Percentiles rank a stretch among this genome's conserved stretches.
phyloP scores from a whole-genome alignment of 2,329 filamentous ascomycete genomes.

The Acrodontium crateriforme region DNA sequence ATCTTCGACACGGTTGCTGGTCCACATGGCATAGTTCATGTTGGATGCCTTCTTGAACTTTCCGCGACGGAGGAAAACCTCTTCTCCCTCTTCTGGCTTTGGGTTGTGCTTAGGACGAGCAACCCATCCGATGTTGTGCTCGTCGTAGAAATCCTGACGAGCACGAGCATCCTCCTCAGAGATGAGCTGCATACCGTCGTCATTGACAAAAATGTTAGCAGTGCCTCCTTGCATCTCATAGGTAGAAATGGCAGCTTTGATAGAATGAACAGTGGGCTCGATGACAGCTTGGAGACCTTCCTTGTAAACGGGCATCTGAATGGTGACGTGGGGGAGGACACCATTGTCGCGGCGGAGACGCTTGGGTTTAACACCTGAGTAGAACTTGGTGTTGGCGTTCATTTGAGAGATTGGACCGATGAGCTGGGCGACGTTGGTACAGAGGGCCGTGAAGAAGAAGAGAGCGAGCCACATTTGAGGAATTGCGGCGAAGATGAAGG shows the following conservation, averaged over 20 bases:
- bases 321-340: constrained; percentile 41
- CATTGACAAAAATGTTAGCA: constrained; percentile 55
- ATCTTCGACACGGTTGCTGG: constrained; percentile 54
- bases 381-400: constrained; percentile 32
- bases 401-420: constrained; percentile 32
- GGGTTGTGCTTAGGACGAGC: constrained; percentile 37
- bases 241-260: constrained; percentile 34
- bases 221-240: constrained; percentile 46
- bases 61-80: constrained; percentile 41
- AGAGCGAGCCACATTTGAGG: constrained; percentile 46
- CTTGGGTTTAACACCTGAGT: constrained; percentile 28
- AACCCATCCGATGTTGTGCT: constrained; percentile 37
- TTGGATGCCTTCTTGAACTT: constrained; percentile 64
- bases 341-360: constrained; percentile 23
- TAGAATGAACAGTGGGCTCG: constrained; percentile 24
- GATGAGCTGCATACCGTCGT: constrained; percentile 53
- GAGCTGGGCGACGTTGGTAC: constrained; percentile 28
- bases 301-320: constrained; percentile 30
- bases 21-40: constrained; percentile 56
- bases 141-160: constrained; percentile 35
- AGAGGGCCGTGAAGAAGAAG: constrained; percentile 36
- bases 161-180: constrained; percentile 30
- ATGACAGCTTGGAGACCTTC: constrained; percentile 27
- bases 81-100: constrained; percentile 35
- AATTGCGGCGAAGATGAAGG: constrained; percentile 38